These are phyloP conservation scores for Melaleuca quinquenervia DNA, from an alignment of 345 rosid species.

Conservation along the genomic window DNA sequence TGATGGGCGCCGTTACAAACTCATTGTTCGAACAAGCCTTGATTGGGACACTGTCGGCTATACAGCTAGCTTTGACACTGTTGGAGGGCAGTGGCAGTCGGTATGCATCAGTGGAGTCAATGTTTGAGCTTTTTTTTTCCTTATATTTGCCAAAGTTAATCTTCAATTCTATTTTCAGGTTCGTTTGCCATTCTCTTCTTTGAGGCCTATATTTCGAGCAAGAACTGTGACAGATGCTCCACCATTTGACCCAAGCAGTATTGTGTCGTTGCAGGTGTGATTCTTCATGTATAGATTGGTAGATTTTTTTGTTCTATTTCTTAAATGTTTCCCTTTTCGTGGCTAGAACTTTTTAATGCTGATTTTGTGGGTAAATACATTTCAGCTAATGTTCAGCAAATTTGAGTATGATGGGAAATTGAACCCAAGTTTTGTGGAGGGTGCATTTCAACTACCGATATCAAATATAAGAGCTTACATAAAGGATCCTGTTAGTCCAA, in stretches of 20 bases:
- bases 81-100: constrained; percentile 78
- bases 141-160: not conserved
- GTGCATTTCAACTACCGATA: constrained; percentile 74
- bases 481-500: constrained; percentile 75
- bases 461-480: constrained; percentile 51
- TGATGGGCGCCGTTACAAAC: constrained; percentile 78
- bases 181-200: constrained; percentile 61
- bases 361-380: not conserved
- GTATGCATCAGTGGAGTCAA: constrained; percentile 23
- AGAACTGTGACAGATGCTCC: constrained; percentile 62
- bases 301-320: not conserved
- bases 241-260: constrained; percentile 58
- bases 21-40: constrained; percentile 58
- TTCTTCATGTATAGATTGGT: not conserved
- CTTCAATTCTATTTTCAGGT: constrained; percentile 25
- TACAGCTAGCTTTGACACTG: constrained; percentile 71
- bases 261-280: constrained; percentile 73
- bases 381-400: constrained; percentile 96
- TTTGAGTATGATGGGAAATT: constrained; percentile 91
- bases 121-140: not conserved
- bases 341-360: not conserved
- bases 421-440: constrained; percentile 82
- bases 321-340: not conserved
- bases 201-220: constrained; percentile 88
- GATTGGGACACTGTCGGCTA: constrained; percentile 97